Percentiles rank a stretch among this genome's conserved stretches.
Conservation (phyloP, 2,329 filamentous ascomycete genomes). For the Diaporthe amygdali region DNA sequence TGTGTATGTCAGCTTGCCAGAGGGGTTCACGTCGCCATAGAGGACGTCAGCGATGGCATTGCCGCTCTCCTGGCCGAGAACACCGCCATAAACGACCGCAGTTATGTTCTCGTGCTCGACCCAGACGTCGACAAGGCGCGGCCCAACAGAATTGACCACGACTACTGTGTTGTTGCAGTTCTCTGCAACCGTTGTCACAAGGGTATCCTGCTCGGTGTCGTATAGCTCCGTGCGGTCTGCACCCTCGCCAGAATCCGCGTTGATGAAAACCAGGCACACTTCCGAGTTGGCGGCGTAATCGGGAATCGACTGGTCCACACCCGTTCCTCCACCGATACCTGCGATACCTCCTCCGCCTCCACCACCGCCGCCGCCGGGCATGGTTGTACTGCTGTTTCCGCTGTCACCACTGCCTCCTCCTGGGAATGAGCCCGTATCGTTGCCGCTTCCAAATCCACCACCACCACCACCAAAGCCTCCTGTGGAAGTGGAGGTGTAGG, state of each 20-base stretch:
- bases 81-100: constrained; percentile 63
- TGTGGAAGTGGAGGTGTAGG: constrained; percentile 19
- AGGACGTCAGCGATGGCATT: constrained; percentile 66
- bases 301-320: constrained; percentile 17
- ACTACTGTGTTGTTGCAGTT: constrained; percentile 72
- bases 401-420: background rate
- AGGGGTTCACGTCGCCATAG: constrained; percentile 64
- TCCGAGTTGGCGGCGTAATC: constrained; percentile 28
- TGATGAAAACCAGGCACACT: constrained; percentile 66
- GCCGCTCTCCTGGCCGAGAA: constrained; percentile 67
- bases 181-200: constrained; percentile 64
- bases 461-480: constrained; percentile 14
- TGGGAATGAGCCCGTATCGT: background rate
- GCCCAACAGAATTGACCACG: constrained; percentile 67
- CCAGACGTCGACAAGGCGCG: constrained; percentile 63
- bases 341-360: background rate
- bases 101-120: constrained; percentile 64
- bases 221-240: constrained; percentile 28
- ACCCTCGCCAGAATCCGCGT: constrained; percentile 66
- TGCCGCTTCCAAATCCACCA: background rate
- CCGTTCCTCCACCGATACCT: constrained; percentile 12
- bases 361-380: background rate
- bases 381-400: background rate
- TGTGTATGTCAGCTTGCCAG: constrained; percentile 63
- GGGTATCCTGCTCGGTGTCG: constrained; percentile 46